phyloP scores from a whole-genome alignment of 768 basidiomycete species.

The Lyophyllum decastes region DNA sequence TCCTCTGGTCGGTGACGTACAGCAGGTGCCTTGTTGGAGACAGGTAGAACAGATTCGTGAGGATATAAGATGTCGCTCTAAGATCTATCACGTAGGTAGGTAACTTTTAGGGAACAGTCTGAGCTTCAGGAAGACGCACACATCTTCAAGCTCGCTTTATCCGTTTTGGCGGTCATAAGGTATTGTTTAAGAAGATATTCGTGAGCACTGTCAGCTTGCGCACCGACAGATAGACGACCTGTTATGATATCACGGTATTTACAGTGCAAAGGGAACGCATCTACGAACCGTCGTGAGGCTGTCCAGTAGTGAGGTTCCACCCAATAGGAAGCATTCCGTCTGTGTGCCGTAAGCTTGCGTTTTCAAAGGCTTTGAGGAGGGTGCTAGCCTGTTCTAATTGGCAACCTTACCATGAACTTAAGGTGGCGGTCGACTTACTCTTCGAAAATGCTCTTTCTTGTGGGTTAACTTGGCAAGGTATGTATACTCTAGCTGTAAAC shows the following conservation, averaged over 20 bases:
- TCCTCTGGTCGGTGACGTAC: slow-evolving; percentile 60
- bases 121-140: slow-evolving; percentile 44
- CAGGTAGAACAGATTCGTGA: slow-evolving; percentile 66
- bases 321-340: slow-evolving; percentile 66
- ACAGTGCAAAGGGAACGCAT: not conserved
- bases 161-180: slow-evolving; percentile 62
- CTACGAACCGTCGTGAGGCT: slow-evolving; percentile 47
- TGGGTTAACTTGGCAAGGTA: slow-evolving; percentile 82
- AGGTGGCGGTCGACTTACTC: slow-evolving; percentile 35
- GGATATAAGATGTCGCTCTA: slow-evolving; percentile 58
- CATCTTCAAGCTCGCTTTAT: slow-evolving; percentile 61
- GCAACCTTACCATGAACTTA: not conserved
- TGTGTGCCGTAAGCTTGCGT: slow-evolving; percentile 43
- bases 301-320: slow-evolving; percentile 54
- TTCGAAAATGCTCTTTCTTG: slow-evolving; percentile 59
- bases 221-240: slow-evolving; percentile 61
- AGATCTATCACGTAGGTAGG: slow-evolving; percentile 46
- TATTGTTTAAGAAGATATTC: slow-evolving; percentile 80
- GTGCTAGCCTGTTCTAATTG: slow-evolving; percentile 39
- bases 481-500: slow-evolving; percentile 81
- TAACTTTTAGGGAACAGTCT: not conserved
- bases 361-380: slow-evolving; percentile 48
- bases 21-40: slow-evolving; percentile 65
- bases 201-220: slow-evolving; percentile 71
- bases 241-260: slow-evolving; percentile 6